Conservation (phyloP, 352 stramenopile genomes). For the Globisporangium abappressorium region DNA sequence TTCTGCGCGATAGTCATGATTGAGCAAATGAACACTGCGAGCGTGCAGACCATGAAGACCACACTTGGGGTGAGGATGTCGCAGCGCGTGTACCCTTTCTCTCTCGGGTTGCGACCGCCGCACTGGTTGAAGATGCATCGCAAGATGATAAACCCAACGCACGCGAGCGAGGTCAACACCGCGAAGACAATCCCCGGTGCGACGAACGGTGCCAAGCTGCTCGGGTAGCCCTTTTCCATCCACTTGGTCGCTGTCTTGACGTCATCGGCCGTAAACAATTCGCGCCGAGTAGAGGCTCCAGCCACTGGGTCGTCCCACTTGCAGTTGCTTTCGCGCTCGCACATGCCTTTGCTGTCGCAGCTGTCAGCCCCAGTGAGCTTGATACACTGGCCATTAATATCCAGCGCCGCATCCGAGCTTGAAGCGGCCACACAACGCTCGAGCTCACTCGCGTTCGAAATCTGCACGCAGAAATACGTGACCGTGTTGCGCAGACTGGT, state of each 20-base stretch:
- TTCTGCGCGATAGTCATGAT: conserved; percentile 73
- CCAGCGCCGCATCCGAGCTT: conserved; percentile 44
- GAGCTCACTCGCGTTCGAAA: conserved; percentile 36
- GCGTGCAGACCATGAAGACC: conserved; percentile 58
- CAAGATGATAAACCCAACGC: conserved; percentile 59
- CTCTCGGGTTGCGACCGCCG: conserved; percentile 62
- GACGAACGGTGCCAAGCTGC: conserved; percentile 61
- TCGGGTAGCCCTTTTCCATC: conserved; percentile 67
- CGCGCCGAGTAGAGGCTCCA: conserved; percentile 32
- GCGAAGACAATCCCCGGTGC: conserved; percentile 71
- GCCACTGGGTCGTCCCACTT: conserved; percentile 70
- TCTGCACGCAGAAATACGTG: conserved; percentile 71
- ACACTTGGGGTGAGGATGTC: conserved; percentile 65
- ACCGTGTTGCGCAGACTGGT: conserved; percentile 58
- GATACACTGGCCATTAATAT: conserved; percentile 55
- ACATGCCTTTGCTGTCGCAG: conserved; percentile 59
- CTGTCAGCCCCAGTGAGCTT: conserved; percentile 40
- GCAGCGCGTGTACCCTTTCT: conserved; percentile 81
- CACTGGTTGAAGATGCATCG: conserved; percentile 83
- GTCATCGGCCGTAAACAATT: conserved; percentile 57
- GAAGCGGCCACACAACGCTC: conserved; percentile 54
- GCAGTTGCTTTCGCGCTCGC: conserved; percentile 76
- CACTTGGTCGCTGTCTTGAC: conserved; percentile 56
- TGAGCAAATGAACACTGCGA: conserved; percentile 80
- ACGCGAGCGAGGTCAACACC: conserved; percentile 55